These are phyloP conservation scores for Podospora tetraspora DNA, from an alignment of 495 filamentous ascomycete genomes.

Conservation along the genomic window DNA sequence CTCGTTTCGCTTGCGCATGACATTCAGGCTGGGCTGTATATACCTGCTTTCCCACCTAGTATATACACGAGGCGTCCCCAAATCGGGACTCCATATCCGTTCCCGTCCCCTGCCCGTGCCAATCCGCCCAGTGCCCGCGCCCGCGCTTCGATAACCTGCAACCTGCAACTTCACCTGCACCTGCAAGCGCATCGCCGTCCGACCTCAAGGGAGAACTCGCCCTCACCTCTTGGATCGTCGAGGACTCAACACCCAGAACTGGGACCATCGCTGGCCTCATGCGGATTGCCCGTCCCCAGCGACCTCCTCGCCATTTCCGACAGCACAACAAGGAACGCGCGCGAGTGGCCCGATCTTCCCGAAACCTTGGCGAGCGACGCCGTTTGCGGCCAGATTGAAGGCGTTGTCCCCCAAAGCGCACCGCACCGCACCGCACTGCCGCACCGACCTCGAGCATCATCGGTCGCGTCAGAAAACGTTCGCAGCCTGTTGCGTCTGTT, in stretches of 20 bases:
- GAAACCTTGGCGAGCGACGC: not conserved
- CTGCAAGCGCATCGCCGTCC: not conserved
- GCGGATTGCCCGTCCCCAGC: not conserved
- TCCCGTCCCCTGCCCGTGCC: not conserved
- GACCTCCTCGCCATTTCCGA: not conserved
- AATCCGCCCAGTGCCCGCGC: not conserved
- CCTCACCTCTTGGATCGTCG: too few relatives aligned
- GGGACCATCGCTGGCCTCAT: not conserved
- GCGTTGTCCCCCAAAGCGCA: not conserved
- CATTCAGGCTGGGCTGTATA: not conserved
- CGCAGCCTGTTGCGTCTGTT: constrained; percentile 1
- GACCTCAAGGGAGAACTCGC: not conserved
- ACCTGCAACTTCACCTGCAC: not conserved
- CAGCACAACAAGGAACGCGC: not conserved
- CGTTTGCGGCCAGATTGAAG: not conserved
- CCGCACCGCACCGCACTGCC: not conserved
- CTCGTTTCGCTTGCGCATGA: constrained; percentile 3
- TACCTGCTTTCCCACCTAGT: not conserved
- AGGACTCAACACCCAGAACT: too few relatives aligned
- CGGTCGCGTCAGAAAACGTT: constrained; percentile 7
- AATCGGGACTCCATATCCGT: constrained; percentile 9
- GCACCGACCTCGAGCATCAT: not conserved
- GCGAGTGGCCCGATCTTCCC: not conserved
- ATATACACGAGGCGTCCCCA: not conserved
- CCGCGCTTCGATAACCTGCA: not conserved